Evolutionary conservation across 371 early-diverging fungal species (phyloP), one percentile per base, ranked within the genome.

Genomic region (Chytridium lagenaria): DNA sequence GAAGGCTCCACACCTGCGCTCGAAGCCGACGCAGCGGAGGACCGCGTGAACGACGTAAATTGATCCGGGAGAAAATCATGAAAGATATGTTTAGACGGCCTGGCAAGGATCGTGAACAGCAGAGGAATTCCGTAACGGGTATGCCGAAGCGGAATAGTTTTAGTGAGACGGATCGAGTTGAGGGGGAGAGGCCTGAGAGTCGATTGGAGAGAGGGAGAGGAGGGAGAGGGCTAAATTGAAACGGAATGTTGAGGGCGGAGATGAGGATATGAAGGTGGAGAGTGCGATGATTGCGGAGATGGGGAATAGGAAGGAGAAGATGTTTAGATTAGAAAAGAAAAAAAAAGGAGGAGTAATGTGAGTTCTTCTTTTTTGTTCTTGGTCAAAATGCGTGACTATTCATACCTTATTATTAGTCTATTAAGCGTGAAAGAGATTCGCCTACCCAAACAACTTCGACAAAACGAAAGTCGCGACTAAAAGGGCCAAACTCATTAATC

Each of bases 231-330:
- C 26, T 5, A 55, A 55, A 26, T 10, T 26, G 26, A 16, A 28
- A 28, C 19, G 55, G 30, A 28, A 16, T 10, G 55, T 16, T 16
- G 26, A 7, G 19, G 10, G 16, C 10, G 55, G 26, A 28, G 23
- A 10, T 10, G 55, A 55, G 10, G 55, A 55, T 15, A 15, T 7
- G 55, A 55, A 55, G 55, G 7, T 55, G 10, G 55, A 55, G 55
- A 26, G 55, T 28, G 55, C 10, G 23, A 55, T 55, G 55, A 26
- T 55, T 28, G 30, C 55, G 26, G 55, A 55, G 55, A 55, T 55
- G 10, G 55, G 55, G 5, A 26, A 44, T 12, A 44, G 55, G 55
- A 55, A 28, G 26, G 55, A 55, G 16, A 55, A 26, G 55, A 7
- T 55, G 55, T 55, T 55, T 26, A 55, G 19, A 12, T 19, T 44